Base-by-base conservation (phyloP, 352 stramenopile genomes). In the Phytopythium kandeliae region DNA sequence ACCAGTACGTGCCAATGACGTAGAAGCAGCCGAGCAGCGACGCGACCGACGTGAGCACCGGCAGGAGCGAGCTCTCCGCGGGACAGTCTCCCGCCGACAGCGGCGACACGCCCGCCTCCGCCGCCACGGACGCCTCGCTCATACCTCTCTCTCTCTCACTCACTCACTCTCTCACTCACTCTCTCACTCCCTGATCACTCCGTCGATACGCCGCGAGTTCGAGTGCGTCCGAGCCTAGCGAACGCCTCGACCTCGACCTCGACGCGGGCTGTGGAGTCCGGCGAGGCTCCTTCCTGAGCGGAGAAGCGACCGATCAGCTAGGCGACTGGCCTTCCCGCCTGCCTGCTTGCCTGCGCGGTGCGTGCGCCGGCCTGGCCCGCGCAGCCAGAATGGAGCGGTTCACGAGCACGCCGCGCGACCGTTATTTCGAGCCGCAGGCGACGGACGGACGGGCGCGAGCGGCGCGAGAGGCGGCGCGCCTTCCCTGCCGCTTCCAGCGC, bases 21-120 rank as follows among this genome's bases (percentile, higher is more conserved):
- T 92, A 92, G 45, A 89, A 68, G 34, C 78, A 92, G 9, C 81
- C 81, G 46, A 86, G 52, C 15, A 92, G 59, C 21, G 81, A 92
- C 11, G 77, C 61, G 7, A 81, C 36, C 1, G 81, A 92, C 5
- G 85, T 82, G 22, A 86, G 56, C 6, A 89, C 54, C 0, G 78
- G 78, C 2, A 92, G 66, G 34, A 85, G 57, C 46, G 55, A 71
- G 53, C 67, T 86, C 12, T 53, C 58, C 7, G 59, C 55, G 0
- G 69, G 73, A 49, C 78, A 89, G 42, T 77, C 59, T 0, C 51
- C 58, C 48, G 51, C 53, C 43, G 57, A 46, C 2, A 43, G 33
- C 10, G 55, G 48, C 12, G 50, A 47, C 24, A 57, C n/a, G n/a
- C n/a, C 10, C 9, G 34, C 34, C 35, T 54, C 36, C n/a, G 8